Conservation (phyloP, 495 filamentous ascomycete genomes). For the Aspergillus conjunctus region DNA sequence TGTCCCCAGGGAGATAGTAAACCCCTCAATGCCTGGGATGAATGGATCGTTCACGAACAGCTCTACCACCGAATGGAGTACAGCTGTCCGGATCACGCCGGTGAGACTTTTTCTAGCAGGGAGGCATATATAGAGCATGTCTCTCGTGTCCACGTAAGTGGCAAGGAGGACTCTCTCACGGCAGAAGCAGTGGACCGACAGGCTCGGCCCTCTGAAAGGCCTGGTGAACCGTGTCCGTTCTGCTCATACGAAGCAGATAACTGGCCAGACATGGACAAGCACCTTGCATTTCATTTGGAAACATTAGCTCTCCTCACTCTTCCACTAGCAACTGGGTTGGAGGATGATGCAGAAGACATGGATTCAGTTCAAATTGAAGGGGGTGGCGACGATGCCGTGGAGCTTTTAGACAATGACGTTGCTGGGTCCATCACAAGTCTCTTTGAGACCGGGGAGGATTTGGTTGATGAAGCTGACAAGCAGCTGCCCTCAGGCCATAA, state of each 20-base stretch:
- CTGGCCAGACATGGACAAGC: slow-evolving; percentile 6
- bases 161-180: background rate
- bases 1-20: background rate
- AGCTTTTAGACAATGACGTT: background rate
- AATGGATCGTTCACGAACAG: slow-evolving; percentile 13
- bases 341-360: background rate
- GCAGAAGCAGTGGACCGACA: background rate
- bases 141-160: background rate
- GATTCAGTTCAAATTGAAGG: background rate
- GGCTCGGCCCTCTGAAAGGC: background rate
- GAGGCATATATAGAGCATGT: background rate
- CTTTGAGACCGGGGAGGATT: background rate
- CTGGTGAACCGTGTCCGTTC: background rate
- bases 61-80: slow-evolving; percentile 1
- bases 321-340: slow-evolving; percentile 1
- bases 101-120: background rate
- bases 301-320: slow-evolving; percentile 3
- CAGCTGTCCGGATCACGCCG: background rate
- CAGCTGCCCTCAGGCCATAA: no score
- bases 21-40: slow-evolving; percentile 7
- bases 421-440: background rate
- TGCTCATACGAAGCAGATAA: background rate
- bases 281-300: slow-evolving; percentile 7
- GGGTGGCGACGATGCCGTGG: background rate
- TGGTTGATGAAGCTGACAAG: no score